A percentile compares a stretch with the other conserved stretches of the same genome.
phyloP scores from a whole-genome alignment of 352 stramenopile genomes.

The Pythium apleroticum region DNA sequence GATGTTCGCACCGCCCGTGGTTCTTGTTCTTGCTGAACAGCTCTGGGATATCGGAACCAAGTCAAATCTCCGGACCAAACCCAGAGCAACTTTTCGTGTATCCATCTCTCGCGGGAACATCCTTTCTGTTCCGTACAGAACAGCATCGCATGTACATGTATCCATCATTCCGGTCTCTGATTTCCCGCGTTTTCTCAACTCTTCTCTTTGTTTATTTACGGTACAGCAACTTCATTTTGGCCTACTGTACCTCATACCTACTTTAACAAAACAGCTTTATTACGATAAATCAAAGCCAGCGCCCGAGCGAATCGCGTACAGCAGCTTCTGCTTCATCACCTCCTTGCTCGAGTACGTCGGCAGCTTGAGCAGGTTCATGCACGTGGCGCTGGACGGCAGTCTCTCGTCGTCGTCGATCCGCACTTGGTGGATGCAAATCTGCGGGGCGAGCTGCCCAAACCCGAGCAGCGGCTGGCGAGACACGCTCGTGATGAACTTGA shows the following conservation, averaged over 20 bases:
- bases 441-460: slow-evolving; percentile 92
- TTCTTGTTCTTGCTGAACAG: not conserved
- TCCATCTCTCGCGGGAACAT: not conserved
- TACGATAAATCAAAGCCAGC: slow-evolving; percentile 97
- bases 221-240: too few relatives aligned
- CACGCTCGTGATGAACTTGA: slow-evolving; percentile 96
- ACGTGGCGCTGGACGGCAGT: slow-evolving; percentile 89
- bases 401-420: slow-evolving; percentile 70
- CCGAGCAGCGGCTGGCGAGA: slow-evolving; percentile 92
- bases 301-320: slow-evolving; percentile 95
- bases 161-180: not conserved
- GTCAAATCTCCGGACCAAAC: not conserved
- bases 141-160: not conserved
- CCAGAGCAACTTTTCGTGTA: not conserved
- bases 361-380: slow-evolving; percentile 98
- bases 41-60: not conserved
- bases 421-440: slow-evolving; percentile 93
- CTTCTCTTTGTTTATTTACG: slow-evolving; percentile 3
- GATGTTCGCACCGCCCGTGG: too few relatives aligned
- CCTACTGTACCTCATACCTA: too few relatives aligned
- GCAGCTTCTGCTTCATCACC: slow-evolving; percentile 93
- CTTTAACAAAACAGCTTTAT: too few relatives aligned
- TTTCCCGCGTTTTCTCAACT: not conserved
- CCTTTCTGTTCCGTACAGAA: not conserved
- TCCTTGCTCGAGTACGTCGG: slow-evolving; percentile 95